Evolutionary conservation across 164 flowering plant genomes (phyloP).

Genomic region (Liriodendron chinense): DNA sequence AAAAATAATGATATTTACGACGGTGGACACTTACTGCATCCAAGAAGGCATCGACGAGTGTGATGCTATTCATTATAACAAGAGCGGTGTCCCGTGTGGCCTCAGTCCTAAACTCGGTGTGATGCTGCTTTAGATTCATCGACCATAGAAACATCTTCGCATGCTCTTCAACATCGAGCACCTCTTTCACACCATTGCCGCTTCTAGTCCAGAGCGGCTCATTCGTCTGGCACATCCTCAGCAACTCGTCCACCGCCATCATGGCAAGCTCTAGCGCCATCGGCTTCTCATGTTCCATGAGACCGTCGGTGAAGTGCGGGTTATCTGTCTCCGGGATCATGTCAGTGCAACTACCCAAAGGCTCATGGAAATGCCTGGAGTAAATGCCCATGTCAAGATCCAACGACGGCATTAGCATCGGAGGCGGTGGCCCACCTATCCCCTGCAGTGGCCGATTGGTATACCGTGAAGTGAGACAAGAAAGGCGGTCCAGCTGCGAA

Average conservation of each 20-base stretch:
- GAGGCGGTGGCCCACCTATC: constrained; percentile 33
- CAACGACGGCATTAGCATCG: constrained; percentile 48
- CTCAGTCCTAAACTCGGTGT: constrained; percentile 50
- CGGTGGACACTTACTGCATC: constrained; percentile 64
- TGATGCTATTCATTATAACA: constrained; percentile 86
- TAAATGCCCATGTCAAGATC: constrained; percentile 75
- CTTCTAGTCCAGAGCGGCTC: constrained; percentile 73
- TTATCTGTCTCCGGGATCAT: constrained; percentile 35
- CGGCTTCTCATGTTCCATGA: constrained; percentile 67
- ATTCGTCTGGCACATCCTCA: constrained; percentile 53
- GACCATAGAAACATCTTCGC: constrained; percentile 69
- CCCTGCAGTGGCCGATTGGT: constrained; percentile 44
- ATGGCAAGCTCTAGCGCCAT: constrained; percentile 74
- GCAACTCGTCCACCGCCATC: constrained; percentile 56
- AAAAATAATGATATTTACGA: too few species aligned
- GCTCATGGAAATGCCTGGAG: constrained; percentile 55
- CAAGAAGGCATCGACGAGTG: constrained; percentile 75
- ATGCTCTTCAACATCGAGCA: constrained; percentile 72
- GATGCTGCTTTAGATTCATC: constrained; percentile 34
- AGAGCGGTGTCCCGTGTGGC: constrained; percentile 65
- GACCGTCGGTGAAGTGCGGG: constrained; percentile 26
- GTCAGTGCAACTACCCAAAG: constrained; percentile 29
- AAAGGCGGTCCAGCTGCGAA: constrained; percentile 72
- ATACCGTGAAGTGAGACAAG: constrained; percentile 49
- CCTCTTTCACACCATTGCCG: constrained; percentile 35